Percentiles rank a stretch among this genome's conserved stretches.
phyloP scores from a whole-genome alignment of 495 filamentous ascomycete genomes.

The Podospora conica region DNA sequence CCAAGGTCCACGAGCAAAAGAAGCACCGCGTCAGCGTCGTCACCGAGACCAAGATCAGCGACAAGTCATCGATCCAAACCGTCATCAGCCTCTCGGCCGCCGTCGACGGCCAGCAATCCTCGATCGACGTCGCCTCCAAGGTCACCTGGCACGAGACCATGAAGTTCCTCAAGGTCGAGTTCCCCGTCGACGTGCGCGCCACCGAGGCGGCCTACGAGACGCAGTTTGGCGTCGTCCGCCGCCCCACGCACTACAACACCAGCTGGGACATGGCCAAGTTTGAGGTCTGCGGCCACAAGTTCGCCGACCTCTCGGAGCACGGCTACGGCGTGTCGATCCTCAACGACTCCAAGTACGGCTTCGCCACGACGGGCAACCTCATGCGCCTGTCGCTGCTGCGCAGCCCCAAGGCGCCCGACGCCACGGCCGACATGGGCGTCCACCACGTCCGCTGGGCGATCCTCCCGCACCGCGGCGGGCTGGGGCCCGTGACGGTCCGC shows the following conservation, averaged over 20 bases:
- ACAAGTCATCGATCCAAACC: constrained; percentile 80
- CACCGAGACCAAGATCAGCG: constrained; percentile 79
- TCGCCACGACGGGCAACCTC: constrained; percentile 81
- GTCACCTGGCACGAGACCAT: constrained; percentile 92
- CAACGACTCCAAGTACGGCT: constrained; percentile 96
- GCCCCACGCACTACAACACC: constrained; percentile 95
- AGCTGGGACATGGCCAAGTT: constrained; percentile 99
- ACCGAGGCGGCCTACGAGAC: constrained; percentile 96
- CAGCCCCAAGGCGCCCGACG: constrained; percentile 93
- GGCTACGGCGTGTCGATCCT: constrained; percentile 89
- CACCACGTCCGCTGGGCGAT: constrained; percentile 90
- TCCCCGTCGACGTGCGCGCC: constrained; percentile 86
- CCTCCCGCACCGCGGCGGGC: constrained; percentile 68
- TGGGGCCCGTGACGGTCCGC: constrained; percentile 68
- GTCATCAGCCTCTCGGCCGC: constrained; percentile 72
- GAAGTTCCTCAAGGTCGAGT: constrained; percentile 99
- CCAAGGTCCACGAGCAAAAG: constrained; percentile 64
- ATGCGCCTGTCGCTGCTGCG: constrained; percentile 90
- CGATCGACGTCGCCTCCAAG: constrained; percentile 71
- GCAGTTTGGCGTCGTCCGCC: constrained; percentile 79
- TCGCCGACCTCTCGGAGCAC: constrained; percentile 90
- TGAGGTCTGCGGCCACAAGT: constrained; percentile 96
- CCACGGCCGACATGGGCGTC: constrained; percentile 90
- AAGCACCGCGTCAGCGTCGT: constrained; percentile 70
- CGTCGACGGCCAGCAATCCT: constrained; percentile 55